phyloP scores from a whole-genome alignment of 768 basidiomycete species.

The Pisolithus sp. region DNA sequence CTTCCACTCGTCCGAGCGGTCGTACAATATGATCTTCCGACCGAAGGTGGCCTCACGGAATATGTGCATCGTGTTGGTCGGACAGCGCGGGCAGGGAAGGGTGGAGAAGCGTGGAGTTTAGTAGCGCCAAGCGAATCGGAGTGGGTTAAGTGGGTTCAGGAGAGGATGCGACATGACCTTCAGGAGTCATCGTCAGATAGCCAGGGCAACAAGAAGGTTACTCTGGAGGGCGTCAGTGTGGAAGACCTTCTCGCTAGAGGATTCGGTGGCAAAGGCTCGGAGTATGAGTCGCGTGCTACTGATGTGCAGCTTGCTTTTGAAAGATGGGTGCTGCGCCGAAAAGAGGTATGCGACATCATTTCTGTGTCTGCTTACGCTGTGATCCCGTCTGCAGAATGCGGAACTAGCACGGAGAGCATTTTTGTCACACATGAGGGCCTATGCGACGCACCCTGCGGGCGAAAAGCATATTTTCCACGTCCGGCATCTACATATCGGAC shows the following conservation, averaged over 20 bases:
- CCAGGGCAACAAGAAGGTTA: conserved; percentile 34
- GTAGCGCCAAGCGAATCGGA: conserved; percentile 79
- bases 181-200: conserved; percentile 16
- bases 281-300: conserved; percentile 86
- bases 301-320: conserved; percentile 95
- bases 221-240: conserved; percentile 54
- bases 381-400: conserved; percentile 51
- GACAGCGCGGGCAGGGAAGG: conserved; percentile 92
- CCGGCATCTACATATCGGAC: conserved; percentile 88
- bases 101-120: conserved; percentile 94
- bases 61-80: conserved; percentile 97
- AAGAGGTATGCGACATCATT: conserved; percentile 48
- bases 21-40: conserved; percentile 94
- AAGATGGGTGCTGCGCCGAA: conserved; percentile 76
- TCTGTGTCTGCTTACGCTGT: conserved; percentile 2
- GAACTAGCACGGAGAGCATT: conserved; percentile 79
- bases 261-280: conserved; percentile 76
- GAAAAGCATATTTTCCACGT: conserved; percentile 98
- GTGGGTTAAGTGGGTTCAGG: conserved; percentile 90
- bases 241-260: conserved; percentile 72
- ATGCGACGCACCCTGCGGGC: conserved; percentile 90
- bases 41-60: conserved; percentile 93
- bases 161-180: conserved; percentile 61
- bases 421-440: conserved; percentile 89
- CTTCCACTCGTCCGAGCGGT: conserved; percentile 91